Percentiles rank a stretch among this genome's conserved stretches.
Evolutionary conservation across 345 rosid species (phyloP).

Genomic region (Passiflora organensis): DNA sequence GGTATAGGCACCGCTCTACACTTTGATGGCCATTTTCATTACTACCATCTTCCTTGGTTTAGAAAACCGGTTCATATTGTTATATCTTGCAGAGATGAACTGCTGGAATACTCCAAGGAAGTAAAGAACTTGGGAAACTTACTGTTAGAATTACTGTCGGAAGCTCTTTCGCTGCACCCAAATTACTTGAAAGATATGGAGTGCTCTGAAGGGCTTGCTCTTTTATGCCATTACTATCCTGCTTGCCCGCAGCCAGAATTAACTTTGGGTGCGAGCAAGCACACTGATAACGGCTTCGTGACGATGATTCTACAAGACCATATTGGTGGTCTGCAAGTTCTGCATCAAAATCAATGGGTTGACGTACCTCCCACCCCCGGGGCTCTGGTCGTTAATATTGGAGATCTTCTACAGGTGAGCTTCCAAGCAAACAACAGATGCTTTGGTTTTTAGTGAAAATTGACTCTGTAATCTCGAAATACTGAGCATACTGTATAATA

Average conservation of each 20-base stretch:
- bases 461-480: too few species aligned
- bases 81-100: slow-evolving; percentile 27
- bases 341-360: slow-evolving; percentile 24
- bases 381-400: slow-evolving; percentile 26
- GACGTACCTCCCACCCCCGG: slow-evolving; percentile 20
- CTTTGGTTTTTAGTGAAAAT: too few species aligned
- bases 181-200: slow-evolving; percentile 19
- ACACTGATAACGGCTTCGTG: slow-evolving; percentile 25
- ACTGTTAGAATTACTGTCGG: slow-evolving; percentile 29
- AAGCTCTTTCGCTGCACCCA: slow-evolving; percentile 30
- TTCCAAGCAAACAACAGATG: too few species aligned
- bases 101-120: slow-evolving; percentile 21
- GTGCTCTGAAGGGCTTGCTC: slow-evolving; percentile 20
- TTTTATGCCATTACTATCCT: slow-evolving; percentile 33
- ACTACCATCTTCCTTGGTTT: too few species aligned
- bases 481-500: too few species aligned
- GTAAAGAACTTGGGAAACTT: slow-evolving; percentile 3
- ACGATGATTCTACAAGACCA: slow-evolving; percentile 35
- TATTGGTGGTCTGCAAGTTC: slow-evolving; percentile 37
- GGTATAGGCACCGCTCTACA: too few species aligned
- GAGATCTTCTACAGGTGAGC: slow-evolving; percentile 27
- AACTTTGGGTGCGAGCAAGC: slow-evolving; percentile 26
- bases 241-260: slow-evolving; percentile 43
- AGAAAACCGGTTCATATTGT: too few species aligned
- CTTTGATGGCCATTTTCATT: too few species aligned